These are phyloP conservation scores for Fusarium sarcochroum DNA, from an alignment of 2,329 filamentous ascomycete genomes.

Conservation along the genomic window DNA sequence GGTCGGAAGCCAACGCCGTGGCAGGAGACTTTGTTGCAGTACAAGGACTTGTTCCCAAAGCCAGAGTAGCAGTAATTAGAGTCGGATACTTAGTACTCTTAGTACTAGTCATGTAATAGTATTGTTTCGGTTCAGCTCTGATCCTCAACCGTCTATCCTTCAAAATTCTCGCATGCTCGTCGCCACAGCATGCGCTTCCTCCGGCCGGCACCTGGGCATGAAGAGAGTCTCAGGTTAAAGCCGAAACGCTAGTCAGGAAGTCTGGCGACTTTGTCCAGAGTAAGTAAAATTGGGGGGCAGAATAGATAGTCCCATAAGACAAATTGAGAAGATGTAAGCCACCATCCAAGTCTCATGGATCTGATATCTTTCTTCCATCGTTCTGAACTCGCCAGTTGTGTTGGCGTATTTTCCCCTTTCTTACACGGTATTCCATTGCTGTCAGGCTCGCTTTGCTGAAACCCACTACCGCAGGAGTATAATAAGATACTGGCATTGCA, in stretches of 20 bases:
- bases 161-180: neutral
- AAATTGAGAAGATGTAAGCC: no score
- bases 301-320: no score
- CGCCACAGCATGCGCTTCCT: neutral
- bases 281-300: no score
- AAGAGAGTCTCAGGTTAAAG: neutral
- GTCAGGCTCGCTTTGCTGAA: no score
- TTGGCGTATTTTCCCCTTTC: no score
- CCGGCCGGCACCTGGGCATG: neutral
- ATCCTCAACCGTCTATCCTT: neutral
- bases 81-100: no score
- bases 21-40: slow-evolving; percentile 40
- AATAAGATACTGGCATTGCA: no score
- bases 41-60: slow-evolving; percentile 40
- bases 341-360: no score
- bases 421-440: no score
- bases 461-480: no score
- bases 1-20: slow-evolving; percentile 38
- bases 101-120: neutral
- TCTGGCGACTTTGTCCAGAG: neutral
- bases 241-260: neutral
- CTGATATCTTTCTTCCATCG: no score
- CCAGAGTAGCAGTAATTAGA: slow-evolving; percentile 1
- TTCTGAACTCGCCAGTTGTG: no score
- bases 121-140: neutral